Base-by-base conservation (phyloP, 2,329 filamentous ascomycete genomes). In the Phialocephala sp. region DNA sequence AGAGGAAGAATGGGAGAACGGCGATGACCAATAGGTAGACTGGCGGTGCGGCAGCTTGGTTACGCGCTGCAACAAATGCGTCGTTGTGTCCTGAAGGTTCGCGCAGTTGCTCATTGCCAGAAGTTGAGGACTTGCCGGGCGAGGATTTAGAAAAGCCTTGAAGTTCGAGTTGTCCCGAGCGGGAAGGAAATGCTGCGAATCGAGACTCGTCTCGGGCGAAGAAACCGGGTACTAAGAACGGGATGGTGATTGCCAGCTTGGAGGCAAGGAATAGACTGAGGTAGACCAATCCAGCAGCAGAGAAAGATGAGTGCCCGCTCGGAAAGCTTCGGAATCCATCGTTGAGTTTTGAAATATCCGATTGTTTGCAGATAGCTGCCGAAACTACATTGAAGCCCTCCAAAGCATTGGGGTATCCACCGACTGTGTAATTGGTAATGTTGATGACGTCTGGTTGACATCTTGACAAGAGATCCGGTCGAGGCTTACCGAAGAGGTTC, bases 271-370 rank as follows among this genome's bases (percentile, higher is more conserved):
- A 97, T 59, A 98, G 86, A 1, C 91, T 91, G 18, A 97, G 85
- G 77, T 97, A 97, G 61, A 93, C 86, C 60, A 97, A 81, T 0
- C 94, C 94, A 12, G 90, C 89, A 72, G 92, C 92, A 4, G 91
- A 85, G 67, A 90, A 89, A 47, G 89, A 93, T 27, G 90, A 81
- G 79, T 94, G 91, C 0, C 91, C 91, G 62, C 89, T 91, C 0
- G 91, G 91, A 72, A 93, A 97, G 72, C 91, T 94, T 55, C 91
- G 86, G 79, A 97, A 97, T 1, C 91, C 93, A 74, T 97, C 92
- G 60, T 92, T 81, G 58, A 93, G 82, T n/a, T 83, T 81, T 56
- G 82, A 75, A 18, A 77, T 77, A 76, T 93, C 85, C 0, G 82
- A 83, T 70, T 91, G 88, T 60, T 79, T 83, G 83, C 94, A 97